phyloP scores from a whole-genome alignment of 2,329 filamentous ascomycete genomes.

The Chaetothyriales sp. region DNA sequence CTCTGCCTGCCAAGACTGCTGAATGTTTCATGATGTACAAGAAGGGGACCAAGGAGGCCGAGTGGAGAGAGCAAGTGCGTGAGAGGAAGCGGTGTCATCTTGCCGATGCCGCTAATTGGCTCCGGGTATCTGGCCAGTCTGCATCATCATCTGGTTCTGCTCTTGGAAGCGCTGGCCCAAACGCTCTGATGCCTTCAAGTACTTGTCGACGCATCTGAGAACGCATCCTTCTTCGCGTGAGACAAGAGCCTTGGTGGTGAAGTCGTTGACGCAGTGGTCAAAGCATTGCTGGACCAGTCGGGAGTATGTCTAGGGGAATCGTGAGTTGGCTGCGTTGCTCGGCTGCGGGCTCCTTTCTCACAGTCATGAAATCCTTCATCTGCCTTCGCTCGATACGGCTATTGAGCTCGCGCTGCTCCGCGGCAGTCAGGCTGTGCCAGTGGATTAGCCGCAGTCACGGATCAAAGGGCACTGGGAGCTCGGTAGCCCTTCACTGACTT shows the following conservation, averaged over 20 bases:
- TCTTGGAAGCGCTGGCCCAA: constrained; percentile 82
- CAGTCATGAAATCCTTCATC: constrained; percentile 97
- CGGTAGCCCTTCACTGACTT: not conserved
- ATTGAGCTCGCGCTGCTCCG: constrained; percentile 87
- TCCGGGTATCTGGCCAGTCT: constrained; percentile 40
- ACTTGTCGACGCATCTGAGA: constrained; percentile 90
- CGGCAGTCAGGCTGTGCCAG: constrained; percentile 49
- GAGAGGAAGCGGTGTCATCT: not conserved
- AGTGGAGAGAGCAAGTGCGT: not conserved
- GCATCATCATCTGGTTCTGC: constrained; percentile 55
- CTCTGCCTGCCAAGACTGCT: not conserved
- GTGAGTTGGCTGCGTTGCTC: constrained; percentile 16
- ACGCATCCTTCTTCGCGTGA: constrained; percentile 83
- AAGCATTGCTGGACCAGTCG: constrained; percentile 58
- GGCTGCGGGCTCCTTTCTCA: constrained; percentile 34
- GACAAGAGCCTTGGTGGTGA: constrained; percentile 89
- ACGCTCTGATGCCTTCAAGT: constrained; percentile 80
- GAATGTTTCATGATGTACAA: not conserved
- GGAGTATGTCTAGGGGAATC: constrained; percentile 46
- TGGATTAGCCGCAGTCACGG: not conserved
- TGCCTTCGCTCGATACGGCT: constrained; percentile 93
- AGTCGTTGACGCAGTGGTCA: constrained; percentile 93
- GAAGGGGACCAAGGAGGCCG: not conserved
- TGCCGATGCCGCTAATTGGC: constrained; percentile 19
- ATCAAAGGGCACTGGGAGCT: not conserved